A percentile compares a stretch with the other conserved stretches of the same genome.
These are phyloP conservation scores for Tylopilus orsonianus DNA, from an alignment of 1,284 basidiomycete genomes.

Conservation along the genomic window DNA sequence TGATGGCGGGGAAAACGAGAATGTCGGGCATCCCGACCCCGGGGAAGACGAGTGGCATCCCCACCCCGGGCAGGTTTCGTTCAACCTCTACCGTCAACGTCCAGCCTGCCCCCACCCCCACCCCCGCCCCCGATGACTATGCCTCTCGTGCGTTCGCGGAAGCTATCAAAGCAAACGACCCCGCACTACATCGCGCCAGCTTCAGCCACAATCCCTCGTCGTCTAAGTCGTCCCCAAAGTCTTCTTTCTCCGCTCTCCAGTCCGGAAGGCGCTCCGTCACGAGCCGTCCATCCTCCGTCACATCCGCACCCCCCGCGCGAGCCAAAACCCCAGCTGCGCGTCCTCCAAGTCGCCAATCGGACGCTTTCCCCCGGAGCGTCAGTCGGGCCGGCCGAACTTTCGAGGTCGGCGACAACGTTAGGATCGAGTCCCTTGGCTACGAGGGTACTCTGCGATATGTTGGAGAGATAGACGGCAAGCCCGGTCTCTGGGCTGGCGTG, in stretches of 20 bases:
- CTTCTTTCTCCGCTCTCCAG: constrained; percentile 26
- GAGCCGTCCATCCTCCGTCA: constrained; percentile 49
- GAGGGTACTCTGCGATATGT: constrained; percentile 81
- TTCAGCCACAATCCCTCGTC: constrained; percentile 42
- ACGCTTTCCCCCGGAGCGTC: constrained; percentile 46
- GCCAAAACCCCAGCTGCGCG: constrained; percentile 56
- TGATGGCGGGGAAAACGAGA: constrained; percentile 48
- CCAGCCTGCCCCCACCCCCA: constrained; percentile 31
- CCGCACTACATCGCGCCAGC: constrained; percentile 58
- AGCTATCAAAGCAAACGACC: constrained; percentile 76
- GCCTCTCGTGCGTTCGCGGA: constrained; percentile 69
- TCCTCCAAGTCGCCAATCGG: constrained; percentile 63
- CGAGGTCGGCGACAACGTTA: constrained; percentile 76
- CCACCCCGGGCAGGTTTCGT: constrained; percentile 68
- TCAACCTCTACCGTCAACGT: constrained; percentile 55
- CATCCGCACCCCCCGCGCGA: constrained; percentile 43
- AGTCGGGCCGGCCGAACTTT: constrained; percentile 49
- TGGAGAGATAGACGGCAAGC: constrained; percentile 83
- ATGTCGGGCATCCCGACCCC: constrained; percentile 61
- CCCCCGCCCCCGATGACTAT: constrained; percentile 46
- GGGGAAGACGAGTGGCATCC: constrained; percentile 56
- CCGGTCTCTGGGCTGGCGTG: constrained; percentile 88
- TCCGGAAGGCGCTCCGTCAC: constrained; percentile 43
- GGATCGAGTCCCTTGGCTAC: constrained; percentile 82
- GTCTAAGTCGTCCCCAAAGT: constrained; percentile 48